phyloP scores from a whole-genome alignment of 768 basidiomycete genomes.

The Mycena polygramma region DNA sequence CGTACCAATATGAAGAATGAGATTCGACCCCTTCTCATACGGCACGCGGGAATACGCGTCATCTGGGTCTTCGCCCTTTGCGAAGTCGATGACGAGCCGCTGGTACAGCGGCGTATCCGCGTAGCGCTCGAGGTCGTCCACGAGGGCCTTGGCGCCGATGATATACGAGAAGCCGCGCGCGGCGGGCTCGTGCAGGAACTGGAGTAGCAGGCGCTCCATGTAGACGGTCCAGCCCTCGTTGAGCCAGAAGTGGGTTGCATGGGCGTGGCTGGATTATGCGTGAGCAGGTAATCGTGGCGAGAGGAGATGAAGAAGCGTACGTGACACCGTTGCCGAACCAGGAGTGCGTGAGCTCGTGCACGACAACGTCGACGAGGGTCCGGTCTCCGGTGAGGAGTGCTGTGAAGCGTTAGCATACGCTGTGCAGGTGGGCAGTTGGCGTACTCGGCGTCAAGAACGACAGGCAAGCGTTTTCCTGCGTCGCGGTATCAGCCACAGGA shows the following conservation, averaged over 20 bases:
- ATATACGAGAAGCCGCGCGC: constrained; percentile 86
- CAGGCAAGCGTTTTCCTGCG: constrained; percentile 89
- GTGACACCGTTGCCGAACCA: constrained; percentile 95
- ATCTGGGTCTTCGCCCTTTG: constrained; percentile 82
- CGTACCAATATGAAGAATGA: constrained; percentile 85
- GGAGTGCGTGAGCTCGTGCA: constrained; percentile 89
- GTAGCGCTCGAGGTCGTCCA: constrained; percentile 78
- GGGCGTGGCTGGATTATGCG: constrained; percentile 62
- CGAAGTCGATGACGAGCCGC: constrained; percentile 81
- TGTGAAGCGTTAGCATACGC: constrained; percentile 38
- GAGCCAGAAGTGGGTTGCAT: constrained; percentile 88
- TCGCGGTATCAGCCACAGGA: constrained; percentile 18
- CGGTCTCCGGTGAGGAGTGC: constrained; percentile 91
- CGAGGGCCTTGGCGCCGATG: constrained; percentile 79
- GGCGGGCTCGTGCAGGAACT: constrained; percentile 71
- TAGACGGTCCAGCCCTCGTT: constrained; percentile 97
- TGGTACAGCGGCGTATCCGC: constrained; percentile 78
- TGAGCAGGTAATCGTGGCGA: not conserved
- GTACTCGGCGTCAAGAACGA: constrained; percentile 90
- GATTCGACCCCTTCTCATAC: constrained; percentile 92
- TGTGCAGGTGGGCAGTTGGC: constrained; percentile 34
- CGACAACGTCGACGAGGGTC: constrained; percentile 88
- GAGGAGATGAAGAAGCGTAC: constrained; percentile 46
- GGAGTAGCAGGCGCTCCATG: constrained; percentile 85
- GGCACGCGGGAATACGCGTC: constrained; percentile 83